Conservation (phyloP, 2,329 filamentous ascomycete species). For the Xylaria sp. region DNA sequence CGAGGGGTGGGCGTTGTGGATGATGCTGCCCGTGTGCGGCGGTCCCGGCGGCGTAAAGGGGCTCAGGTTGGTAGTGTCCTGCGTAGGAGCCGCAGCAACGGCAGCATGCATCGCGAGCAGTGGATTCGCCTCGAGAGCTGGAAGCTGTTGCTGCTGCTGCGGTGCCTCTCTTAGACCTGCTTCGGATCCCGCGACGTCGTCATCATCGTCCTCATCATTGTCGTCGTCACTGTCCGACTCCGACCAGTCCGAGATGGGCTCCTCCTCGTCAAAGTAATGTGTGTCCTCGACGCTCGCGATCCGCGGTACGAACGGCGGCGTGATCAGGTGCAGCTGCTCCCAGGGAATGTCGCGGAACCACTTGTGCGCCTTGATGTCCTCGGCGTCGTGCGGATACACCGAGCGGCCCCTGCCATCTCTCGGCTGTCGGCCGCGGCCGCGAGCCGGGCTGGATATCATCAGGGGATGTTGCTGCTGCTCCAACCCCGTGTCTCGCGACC, state of each 20-base stretch:
- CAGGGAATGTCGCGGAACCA: slow-evolving; percentile 87
- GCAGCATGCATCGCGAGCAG: slow-evolving; percentile 23
- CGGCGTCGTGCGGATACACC: slow-evolving; percentile 85
- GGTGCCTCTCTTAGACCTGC: not conserved
- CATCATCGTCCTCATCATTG: slow-evolving; percentile 42
- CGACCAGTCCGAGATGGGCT: slow-evolving; percentile 73
- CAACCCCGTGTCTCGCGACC: slow-evolving; percentile 66
- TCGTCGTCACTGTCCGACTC: slow-evolving; percentile 52
- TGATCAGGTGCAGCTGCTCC: slow-evolving; percentile 76
- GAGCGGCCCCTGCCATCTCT: slow-evolving; percentile 61
- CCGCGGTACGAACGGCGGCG: slow-evolving; percentile 83
- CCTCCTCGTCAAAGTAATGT: slow-evolving; percentile 89
- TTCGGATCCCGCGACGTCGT: slow-evolving; percentile 49
- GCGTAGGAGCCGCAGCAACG: not conserved
- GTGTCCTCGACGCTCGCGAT: slow-evolving; percentile 77
- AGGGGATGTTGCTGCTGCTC: slow-evolving; percentile 19
- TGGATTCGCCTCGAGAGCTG: slow-evolving; percentile 34
- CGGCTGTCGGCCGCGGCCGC: slow-evolving; percentile 19
- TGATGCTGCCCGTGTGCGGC: not conserved
- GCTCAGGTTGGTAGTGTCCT: slow-evolving; percentile 3
- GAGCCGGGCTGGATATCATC: slow-evolving; percentile 40
- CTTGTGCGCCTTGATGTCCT: slow-evolving; percentile 87
- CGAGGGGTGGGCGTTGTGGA: slow-evolving; percentile 26
- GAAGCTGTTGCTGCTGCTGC: not conserved
- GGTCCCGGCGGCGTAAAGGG: slow-evolving; percentile 17